These are phyloP conservation scores for Axilococcus clingmanii DNA, from an alignment of 139 green algal genomes.

Conservation along the genomic window DNA sequence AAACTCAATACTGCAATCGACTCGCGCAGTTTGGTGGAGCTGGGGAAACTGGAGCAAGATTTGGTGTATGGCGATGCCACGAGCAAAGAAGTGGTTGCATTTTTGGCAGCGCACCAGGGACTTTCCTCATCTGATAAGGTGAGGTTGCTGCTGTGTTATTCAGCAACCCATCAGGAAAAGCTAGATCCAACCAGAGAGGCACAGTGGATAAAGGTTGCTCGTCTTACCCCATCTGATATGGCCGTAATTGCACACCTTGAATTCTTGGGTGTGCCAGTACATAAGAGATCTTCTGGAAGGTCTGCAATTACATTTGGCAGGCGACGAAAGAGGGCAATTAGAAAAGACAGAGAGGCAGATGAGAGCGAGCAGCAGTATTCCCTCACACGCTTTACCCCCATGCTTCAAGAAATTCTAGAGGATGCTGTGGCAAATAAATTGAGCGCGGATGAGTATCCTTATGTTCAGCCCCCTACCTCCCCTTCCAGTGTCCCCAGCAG, in stretches of 20 bases:
- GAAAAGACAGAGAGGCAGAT: conserved; percentile 38
- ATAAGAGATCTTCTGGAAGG: conserved; percentile 43
- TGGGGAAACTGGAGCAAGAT: conserved; percentile 92
- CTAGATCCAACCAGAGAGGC: conserved; percentile 61
- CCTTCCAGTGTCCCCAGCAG: conserved; percentile 1
- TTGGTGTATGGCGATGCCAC: conserved; percentile 89
- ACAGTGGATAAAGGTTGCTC: conserved; percentile 69
- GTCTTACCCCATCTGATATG: conserved; percentile 66
- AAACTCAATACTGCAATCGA: conserved; percentile 57
- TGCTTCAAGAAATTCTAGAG: conserved; percentile 44
- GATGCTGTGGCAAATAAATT: conserved; percentile 40
- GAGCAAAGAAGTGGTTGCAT: conserved; percentile 80
- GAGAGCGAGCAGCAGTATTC: conserved; percentile 26
- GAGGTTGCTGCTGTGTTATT: conserved; percentile 88
- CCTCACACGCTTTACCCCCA: conserved; percentile 42
- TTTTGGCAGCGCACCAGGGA: conserved; percentile 35
- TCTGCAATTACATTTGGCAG: conserved; percentile 34
- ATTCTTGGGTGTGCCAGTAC: conserved; percentile 76
- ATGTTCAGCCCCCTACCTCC: conserved; percentile 33
- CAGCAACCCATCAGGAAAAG: conserved; percentile 88
- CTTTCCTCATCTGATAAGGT: conserved; percentile 53
- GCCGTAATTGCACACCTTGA: conserved; percentile 75
- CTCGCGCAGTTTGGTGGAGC: conserved; percentile 47
- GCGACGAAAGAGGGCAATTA: conserved; percentile 32
- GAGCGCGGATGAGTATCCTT: conserved; percentile 66